phyloP scores from a whole-genome alignment of 352 stramenopile species.

The Phytopythium delawarense region DNA sequence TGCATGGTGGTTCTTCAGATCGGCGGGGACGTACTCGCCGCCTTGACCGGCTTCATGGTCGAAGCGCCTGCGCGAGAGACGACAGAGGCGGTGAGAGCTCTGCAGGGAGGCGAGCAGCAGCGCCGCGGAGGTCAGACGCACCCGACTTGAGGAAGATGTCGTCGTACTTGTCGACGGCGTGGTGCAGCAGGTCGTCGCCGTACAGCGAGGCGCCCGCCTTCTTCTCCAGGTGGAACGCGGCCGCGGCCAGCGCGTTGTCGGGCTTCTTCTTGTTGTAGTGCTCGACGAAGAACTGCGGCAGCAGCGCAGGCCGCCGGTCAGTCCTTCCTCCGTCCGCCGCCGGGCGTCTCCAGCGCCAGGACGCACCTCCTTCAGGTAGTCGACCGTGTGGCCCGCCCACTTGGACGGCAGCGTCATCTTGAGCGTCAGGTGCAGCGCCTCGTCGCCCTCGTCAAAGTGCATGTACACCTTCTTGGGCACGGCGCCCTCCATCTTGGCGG shows the following conservation, averaged over 20 bases:
- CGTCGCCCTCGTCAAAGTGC: constrained; percentile 76
- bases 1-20: not conserved
- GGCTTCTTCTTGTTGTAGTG: constrained; percentile 90
- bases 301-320: too few relatives aligned
- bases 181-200: constrained; percentile 75
- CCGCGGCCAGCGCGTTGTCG: constrained; percentile 49
- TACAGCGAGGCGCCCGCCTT: constrained; percentile 45
- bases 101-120: not conserved
- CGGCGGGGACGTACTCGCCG: constrained; percentile 19
- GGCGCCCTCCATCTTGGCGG: constrained; percentile 68
- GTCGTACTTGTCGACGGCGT: constrained; percentile 81
- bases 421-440: constrained; percentile 64
- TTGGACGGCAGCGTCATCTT: constrained; percentile 89
- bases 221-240: constrained; percentile 67
- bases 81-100: not conserved
- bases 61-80: constrained; percentile 21
- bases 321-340: not conserved
- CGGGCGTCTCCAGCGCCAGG: not conserved
- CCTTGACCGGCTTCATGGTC: constrained; percentile 47
- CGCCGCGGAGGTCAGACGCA: not conserved
- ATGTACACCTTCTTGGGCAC: constrained; percentile 88
- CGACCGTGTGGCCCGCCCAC: constrained; percentile 75
- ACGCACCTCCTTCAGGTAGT: constrained; percentile 78
- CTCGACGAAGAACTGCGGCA: constrained; percentile 83
- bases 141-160: constrained; percentile 81